Percentiles rank a stretch among this genome's conserved stretches.
phyloP scores from a whole-genome alignment of 2,329 filamentous ascomycete genomes.

The Colletotrichum lentis region DNA sequence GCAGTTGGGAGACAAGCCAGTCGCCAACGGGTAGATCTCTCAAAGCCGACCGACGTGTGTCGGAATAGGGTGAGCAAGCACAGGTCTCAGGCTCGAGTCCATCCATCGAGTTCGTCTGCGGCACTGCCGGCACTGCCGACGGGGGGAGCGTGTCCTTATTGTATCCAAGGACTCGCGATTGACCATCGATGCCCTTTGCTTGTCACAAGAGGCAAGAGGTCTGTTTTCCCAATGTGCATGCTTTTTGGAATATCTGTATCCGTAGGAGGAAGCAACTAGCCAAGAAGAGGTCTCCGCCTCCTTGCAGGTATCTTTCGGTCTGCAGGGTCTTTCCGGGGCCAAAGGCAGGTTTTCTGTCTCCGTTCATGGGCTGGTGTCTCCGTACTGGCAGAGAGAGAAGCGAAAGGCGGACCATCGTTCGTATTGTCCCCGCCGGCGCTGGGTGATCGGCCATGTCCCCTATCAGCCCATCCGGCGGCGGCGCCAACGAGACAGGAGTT shows the following conservation, averaged over 20 bases:
- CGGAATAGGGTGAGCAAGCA: background rate
- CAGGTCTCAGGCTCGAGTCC: conserved; percentile 15
- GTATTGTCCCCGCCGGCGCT: conserved; percentile 35
- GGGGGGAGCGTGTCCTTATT: background rate
- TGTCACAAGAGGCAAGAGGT: conserved; percentile 7
- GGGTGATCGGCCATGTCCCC: conserved; percentile 29
- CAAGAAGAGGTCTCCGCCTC: background rate
- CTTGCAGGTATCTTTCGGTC: conserved; percentile 24
- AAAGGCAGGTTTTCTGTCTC: conserved; percentile 28
- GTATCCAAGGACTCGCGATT: conserved; percentile 15
- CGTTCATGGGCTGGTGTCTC: conserved; percentile 20
- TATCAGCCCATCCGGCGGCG: conserved; percentile 11
- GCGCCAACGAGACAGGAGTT: conserved; percentile 10
- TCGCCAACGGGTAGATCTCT: conserved; percentile 29
- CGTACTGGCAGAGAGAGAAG: conserved; percentile 26
- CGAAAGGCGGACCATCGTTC: conserved; percentile 30
- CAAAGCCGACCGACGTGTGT: conserved; percentile 24
- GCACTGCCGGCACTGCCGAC: background rate
- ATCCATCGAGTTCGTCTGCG: conserved; percentile 18
- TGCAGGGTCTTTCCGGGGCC: conserved; percentile 27
- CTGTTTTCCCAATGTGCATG: background rate
- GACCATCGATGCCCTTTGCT: background rate
- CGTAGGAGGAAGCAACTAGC: background rate
- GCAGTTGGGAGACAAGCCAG: conserved; percentile 21
- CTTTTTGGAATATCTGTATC: conserved; percentile 4